These are phyloP conservation scores for Penicillium brevicompactum DNA, from an alignment of 2,329 filamentous ascomycete genomes.

Conservation along the genomic window DNA sequence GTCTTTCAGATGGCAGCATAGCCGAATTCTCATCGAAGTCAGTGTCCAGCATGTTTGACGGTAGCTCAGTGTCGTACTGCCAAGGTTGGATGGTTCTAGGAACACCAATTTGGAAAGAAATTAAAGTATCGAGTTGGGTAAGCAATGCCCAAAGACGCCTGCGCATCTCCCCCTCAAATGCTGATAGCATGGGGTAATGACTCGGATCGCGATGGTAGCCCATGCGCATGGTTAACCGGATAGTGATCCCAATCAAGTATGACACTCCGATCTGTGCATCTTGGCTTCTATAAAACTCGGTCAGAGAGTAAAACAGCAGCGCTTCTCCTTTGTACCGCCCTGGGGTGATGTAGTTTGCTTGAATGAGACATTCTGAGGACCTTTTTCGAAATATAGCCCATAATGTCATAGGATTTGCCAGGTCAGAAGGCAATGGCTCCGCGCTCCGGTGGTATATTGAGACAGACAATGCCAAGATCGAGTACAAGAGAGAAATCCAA, in stretches of 20 bases:
- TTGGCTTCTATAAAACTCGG: constrained; percentile 33
- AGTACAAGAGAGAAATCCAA: constrained; percentile 36
- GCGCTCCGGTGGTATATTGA: constrained; percentile 27
- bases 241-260: constrained; percentile 57
- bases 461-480: constrained; percentile 30
- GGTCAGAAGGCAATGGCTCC: constrained; percentile 24
- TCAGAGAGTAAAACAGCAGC: constrained; percentile 31
- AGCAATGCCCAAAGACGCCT: constrained; percentile 45
- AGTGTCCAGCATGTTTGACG: constrained; percentile 62
- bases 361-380: constrained; percentile 35
- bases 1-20: constrained; percentile 56
- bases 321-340: constrained; percentile 37
- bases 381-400: constrained; percentile 54
- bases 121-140: constrained; percentile 61
- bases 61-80: constrained; percentile 61
- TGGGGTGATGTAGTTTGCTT: constrained; percentile 36
- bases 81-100: constrained; percentile 63
- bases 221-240: constrained; percentile 63
- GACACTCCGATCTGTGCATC: constrained; percentile 55
- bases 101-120: constrained; percentile 66
- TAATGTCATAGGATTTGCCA: constrained; percentile 17
- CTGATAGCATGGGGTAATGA: constrained; percentile 56
- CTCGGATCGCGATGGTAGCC: constrained; percentile 62
- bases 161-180: constrained; percentile 59
- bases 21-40: constrained; percentile 58